These are phyloP conservation scores for Debaryomycetaceae sp. DNA, from an alignment of 1,139 yeast genomes.

Conservation along the genomic window DNA sequence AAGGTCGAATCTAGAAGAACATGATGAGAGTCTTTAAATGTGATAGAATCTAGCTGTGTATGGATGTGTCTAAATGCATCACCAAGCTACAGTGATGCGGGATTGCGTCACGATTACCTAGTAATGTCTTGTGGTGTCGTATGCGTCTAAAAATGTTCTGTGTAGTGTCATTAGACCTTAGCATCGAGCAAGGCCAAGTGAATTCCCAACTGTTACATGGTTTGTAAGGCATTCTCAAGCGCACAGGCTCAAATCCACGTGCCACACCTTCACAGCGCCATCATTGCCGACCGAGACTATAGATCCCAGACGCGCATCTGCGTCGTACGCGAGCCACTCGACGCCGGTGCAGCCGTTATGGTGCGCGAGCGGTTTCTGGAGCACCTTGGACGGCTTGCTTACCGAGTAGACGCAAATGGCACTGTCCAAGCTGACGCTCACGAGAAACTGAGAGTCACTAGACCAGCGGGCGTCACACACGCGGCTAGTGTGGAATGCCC, in stretches of 20 bases:
- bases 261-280: conserved; percentile 73
- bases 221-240: no score
- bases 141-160: no score
- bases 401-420: conserved; percentile 73
- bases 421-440: conserved; percentile 78
- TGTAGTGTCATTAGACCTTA: no score
- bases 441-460: conserved; percentile 56
- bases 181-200: no score
- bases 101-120: no score
- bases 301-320: conserved; percentile 18
- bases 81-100: no score
- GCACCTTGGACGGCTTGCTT: conserved; percentile 62
- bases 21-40: no score
- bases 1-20: no score
- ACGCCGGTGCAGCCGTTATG: conserved; percentile 77
- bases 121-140: no score
- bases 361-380: conserved; percentile 72
- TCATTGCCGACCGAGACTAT: conserved; percentile 73
- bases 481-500: conserved; percentile 90
- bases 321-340: conserved; percentile 44
- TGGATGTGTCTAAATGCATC: no score
- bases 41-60: no score
- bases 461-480: conserved; percentile 76
- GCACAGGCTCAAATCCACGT: conserved; percentile 21
- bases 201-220: no score